Evolutionary conservation across 192 early-diverging fungal genomes (phyloP).

Genomic region (Helicostylum pulchrum): DNA sequence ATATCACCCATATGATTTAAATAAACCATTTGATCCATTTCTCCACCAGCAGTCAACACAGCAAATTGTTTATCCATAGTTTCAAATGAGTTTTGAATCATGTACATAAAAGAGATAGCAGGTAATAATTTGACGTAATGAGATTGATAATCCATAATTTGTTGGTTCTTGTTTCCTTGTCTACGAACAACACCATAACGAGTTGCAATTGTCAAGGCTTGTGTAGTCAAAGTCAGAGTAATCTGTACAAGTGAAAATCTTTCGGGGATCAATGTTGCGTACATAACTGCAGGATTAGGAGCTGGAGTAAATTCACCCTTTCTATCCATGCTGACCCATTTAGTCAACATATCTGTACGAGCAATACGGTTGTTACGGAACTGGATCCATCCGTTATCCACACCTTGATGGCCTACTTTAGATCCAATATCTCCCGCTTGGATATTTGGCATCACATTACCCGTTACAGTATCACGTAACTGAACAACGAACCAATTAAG

Average conservation of each 20-base stretch:
- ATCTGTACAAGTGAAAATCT: conserved; percentile 49
- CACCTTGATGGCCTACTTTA: conserved; percentile 57
- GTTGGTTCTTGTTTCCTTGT: conserved; percentile 58
- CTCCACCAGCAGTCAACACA: conserved; percentile 38
- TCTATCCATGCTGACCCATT: conserved; percentile 49
- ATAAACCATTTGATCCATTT: conserved; percentile 46
- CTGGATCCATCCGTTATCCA: conserved; percentile 74
- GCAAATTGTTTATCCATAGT: conserved; percentile 20
- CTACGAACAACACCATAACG: conserved; percentile 59
- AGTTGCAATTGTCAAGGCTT: conserved; percentile 57
- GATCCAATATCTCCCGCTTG: conserved; percentile 58
- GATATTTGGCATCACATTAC: conserved; percentile 52
- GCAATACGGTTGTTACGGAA: conserved; percentile 51
- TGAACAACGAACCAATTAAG: conserved; percentile 68
- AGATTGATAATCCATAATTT: conserved; percentile 66
- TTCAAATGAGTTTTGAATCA: conserved; percentile 18
- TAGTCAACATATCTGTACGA: conserved; percentile 53
- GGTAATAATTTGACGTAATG: conserved; percentile 59
- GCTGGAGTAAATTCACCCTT: conserved; percentile 53
- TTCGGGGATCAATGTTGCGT: conserved; percentile 63
- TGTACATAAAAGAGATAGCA: conserved; percentile 48
- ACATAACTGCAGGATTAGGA: conserved; percentile 53
- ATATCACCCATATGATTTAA: conserved; percentile 51
- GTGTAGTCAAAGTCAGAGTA: conserved; percentile 38
- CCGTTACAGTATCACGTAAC: conserved; percentile 52